Conservation (phyloP, 257 asterid species). For the Dorcoceras hygrometricum region DNA sequence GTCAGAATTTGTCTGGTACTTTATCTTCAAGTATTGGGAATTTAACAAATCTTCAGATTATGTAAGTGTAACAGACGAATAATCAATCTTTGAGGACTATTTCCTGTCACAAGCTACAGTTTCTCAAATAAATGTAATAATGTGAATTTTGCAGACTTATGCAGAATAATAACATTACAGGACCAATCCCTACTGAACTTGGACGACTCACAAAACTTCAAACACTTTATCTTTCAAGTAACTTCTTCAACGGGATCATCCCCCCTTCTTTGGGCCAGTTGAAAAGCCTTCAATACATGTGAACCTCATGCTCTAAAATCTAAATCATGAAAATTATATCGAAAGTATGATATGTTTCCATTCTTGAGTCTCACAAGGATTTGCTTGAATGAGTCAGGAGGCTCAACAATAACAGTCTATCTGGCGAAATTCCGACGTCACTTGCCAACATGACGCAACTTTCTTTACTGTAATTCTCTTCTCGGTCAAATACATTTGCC, state of each 20-base stretch:
- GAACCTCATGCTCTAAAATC: conserved; percentile 26
- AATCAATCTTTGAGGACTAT: no score
- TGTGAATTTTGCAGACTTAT: conserved; percentile 51
- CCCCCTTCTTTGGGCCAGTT: conserved; percentile 64
- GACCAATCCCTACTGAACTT: conserved; percentile 66
- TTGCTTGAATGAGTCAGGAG: conserved; percentile 48
- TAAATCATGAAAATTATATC: no score
- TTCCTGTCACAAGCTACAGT: background rate
- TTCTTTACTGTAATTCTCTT: conserved; percentile 64
- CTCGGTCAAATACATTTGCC: conserved; percentile 2
- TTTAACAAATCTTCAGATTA: conserved; percentile 78
- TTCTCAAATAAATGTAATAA: background rate
- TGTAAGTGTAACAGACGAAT: conserved; percentile 54
- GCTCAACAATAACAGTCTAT: conserved; percentile 83
- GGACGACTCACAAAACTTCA: conserved; percentile 78
- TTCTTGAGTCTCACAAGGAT: conserved; percentile 5
- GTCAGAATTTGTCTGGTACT: conserved; percentile 83
- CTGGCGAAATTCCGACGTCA: conserved; percentile 71
- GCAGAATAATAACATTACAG: conserved; percentile 85
- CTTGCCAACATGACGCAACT: conserved; percentile 72
- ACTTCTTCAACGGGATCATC: conserved; percentile 59
- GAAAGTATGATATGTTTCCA: background rate
- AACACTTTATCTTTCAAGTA: conserved; percentile 87
- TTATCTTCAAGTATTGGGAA: conserved; percentile 90
- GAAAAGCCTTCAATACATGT: conserved; percentile 75